Percentiles rank a stretch among this genome's conserved stretches.
Conservation (phyloP, 2,329 filamentous ascomycete species). For the Aureobasidium vineae region DNA sequence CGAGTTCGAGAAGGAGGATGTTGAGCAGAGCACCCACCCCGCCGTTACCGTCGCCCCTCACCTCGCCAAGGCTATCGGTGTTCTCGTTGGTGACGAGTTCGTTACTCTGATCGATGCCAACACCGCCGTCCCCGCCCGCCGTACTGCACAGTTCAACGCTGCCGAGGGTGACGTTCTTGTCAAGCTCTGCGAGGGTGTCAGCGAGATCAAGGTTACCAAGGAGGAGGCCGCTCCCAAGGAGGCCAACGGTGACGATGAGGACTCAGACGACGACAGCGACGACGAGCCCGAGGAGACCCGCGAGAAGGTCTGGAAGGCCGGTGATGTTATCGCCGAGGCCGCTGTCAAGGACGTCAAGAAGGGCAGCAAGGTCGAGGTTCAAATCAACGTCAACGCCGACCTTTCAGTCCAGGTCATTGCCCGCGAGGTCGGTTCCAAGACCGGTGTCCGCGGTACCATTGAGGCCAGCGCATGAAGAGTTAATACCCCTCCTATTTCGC, state of each 20-base stretch:
- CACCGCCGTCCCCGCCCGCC: conserved; percentile 84
- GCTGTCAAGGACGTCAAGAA: conserved; percentile 82
- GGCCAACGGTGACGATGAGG: conserved; percentile 59
- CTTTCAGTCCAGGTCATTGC: conserved; percentile 75
- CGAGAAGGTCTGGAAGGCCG: conserved; percentile 90
- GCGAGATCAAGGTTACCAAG: conserved; percentile 92
- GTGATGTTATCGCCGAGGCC: conserved; percentile 78
- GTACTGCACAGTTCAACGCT: conserved; percentile 73
- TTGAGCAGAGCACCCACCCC: conserved; percentile 93
- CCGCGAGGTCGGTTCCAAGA: conserved; percentile 83
- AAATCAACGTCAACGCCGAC: conserved; percentile 81
- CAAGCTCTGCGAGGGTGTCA: conserved; percentile 81
- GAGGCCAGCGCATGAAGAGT: conserved; percentile 36
- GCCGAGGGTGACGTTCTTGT: conserved; percentile 85
- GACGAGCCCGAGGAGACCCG: conserved; percentile 86
- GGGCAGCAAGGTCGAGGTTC: conserved; percentile 87
- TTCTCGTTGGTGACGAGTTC: conserved; percentile 69
- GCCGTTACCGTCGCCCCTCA: conserved; percentile 94
- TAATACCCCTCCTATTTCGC: neutral
- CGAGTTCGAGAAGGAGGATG: conserved; percentile 90
- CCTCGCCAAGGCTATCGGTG: conserved; percentile 82
- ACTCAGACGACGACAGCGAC: conserved; percentile 57
- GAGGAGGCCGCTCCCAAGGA: conserved; percentile 73
- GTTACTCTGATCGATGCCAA: conserved; percentile 77
- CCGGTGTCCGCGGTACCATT: conserved; percentile 68